These are phyloP conservation scores for Pythium rishiriense DNA, from an alignment of 352 stramenopile genomes.

Conservation along the genomic window DNA sequence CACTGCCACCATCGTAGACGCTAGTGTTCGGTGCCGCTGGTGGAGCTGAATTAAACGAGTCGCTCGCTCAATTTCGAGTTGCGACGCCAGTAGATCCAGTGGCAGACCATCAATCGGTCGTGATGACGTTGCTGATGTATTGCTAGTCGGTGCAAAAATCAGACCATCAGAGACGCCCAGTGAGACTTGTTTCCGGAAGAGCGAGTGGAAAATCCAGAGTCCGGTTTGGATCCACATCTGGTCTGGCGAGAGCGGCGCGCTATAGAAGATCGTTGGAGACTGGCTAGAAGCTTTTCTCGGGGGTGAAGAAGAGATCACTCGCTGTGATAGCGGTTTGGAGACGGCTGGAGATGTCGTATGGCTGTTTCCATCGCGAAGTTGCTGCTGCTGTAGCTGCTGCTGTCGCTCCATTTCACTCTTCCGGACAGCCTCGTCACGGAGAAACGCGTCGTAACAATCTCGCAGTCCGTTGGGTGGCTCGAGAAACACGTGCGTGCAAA, in stretches of 20 bases:
- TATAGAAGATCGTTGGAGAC: not conserved
- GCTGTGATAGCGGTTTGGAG: not conserved
- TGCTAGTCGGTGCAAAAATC: not conserved
- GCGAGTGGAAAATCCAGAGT: slow-evolving; percentile 53
- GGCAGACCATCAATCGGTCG: slow-evolving; percentile 4
- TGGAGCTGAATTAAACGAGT: slow-evolving; percentile 19
- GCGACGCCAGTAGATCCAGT: slow-evolving; percentile 42
- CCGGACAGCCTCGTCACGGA: slow-evolving; percentile 1
- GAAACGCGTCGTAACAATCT: slow-evolving; percentile 8
- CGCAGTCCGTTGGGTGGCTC: slow-evolving; percentile 4
- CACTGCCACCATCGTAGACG: slow-evolving; percentile 16
- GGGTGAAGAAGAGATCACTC: not conserved
- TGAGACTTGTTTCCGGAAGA: slow-evolving; percentile 35
- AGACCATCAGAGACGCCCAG: not conserved
- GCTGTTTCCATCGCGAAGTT: not conserved
- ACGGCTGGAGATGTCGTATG: not conserved
- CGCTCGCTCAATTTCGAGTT: slow-evolving; percentile 34
- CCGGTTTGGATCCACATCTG: slow-evolving; percentile 30
- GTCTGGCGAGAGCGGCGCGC: slow-evolving; percentile 8
- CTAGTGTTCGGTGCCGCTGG: slow-evolving; percentile 16
- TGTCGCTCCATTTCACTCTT: slow-evolving; percentile 13
- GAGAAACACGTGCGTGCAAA: slow-evolving; percentile 10
- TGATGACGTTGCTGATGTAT: not conserved
- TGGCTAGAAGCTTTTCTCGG: slow-evolving; percentile 1
- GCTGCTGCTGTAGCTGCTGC: slow-evolving; percentile 19